Evolutionary conservation across 441 rosid species (phyloP), one percentile per base, ranked within the genome.

Genomic region (Eruca vesicaria): DNA sequence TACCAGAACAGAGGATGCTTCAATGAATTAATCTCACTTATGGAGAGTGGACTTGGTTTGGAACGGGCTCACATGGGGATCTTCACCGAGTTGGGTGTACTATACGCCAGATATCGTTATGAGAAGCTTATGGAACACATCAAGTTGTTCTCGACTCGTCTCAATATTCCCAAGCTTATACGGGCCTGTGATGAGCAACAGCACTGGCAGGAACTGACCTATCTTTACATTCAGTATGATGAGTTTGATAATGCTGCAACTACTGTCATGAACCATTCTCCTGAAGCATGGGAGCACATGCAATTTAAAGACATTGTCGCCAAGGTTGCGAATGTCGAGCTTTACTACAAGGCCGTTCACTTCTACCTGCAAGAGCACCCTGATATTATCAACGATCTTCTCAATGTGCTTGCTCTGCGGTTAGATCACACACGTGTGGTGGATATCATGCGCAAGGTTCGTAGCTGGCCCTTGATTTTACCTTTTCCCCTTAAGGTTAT

Each of bases 61-160:
- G 99, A 96, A 83, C 98, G 99, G 38, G 99, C 99, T 64, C 99
- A 96, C 85, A 96, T 96, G 99, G 99, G 99, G 35, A 96, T 96
- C 68, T 96, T 96, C 79, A 96, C 99, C 0, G 98, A 96, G 88
- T 83, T 96, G 88, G 99, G 99, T 82, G 98, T 96, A 76, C 74
- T 96, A 29, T 96, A 96, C 80, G 99, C 99, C n/a, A 92, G 99
- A 89, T 96, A 96, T 78, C 97, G 98, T 20, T 84, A 84, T 31
- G 99, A 94, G 85, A 96, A 96, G 84, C 96, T 96, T 71, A 96
- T 96, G 99, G 99, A 96, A 84, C 99, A 96, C 88, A 92, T 94
- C 79, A 94, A 96, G 81, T 79, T 96, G 82, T 96, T 96, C 83
- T 89, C 99, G 9, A 92, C 98, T 32, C 99, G 98, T 73, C 98